A percentile compares a stretch with the other conserved stretches of the same genome.
Evolutionary conservation across 768 basidiomycete genomes (phyloP).

Genomic region (Termitomyces sp.): DNA sequence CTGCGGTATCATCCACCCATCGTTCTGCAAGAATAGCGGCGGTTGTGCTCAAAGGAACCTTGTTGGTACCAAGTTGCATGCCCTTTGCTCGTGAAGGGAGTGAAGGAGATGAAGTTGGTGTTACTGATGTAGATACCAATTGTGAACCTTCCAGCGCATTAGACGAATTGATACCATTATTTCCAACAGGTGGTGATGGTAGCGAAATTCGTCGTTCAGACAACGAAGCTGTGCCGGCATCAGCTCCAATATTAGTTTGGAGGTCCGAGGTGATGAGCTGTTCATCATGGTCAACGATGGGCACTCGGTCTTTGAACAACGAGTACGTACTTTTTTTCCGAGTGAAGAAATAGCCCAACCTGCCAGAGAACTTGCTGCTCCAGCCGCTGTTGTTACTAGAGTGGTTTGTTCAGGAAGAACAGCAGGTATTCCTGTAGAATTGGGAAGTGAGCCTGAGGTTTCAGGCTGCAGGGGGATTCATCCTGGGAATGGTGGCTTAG

Average conservation of each 20-base stretch:
- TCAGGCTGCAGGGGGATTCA: conserved; percentile 26
- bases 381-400: conserved; percentile 81
- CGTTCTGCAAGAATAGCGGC: conserved; percentile 41
- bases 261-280: conserved; percentile 71
- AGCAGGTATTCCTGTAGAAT: conserved; percentile 21
- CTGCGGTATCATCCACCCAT: conserved; percentile 50
- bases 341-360: conserved; percentile 95
- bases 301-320: not conserved
- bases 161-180: conserved; percentile 5
- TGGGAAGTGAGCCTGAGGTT: conserved; percentile 22
- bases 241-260: conserved; percentile 55
- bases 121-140: conserved; percentile 3
- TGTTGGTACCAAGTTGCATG: conserved; percentile 65
- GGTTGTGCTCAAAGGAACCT: conserved; percentile 29
- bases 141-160: not conserved
- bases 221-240: conserved; percentile 9
- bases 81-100: conserved; percentile 40
- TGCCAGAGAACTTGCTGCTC: conserved; percentile 86
- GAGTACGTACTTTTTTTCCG: conserved; percentile 60
- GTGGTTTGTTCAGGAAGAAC: conserved; percentile 34
- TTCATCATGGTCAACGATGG: conserved; percentile 5
- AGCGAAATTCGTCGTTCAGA: conserved; percentile 39
- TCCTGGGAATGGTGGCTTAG: not conserved
- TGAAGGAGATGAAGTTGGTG: conserved; percentile 10
- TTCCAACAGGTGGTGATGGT: conserved; percentile 28